Evolutionary conservation across 768 basidiomycete genomes (phyloP).

Genomic region (Rickenella mellea): DNA sequence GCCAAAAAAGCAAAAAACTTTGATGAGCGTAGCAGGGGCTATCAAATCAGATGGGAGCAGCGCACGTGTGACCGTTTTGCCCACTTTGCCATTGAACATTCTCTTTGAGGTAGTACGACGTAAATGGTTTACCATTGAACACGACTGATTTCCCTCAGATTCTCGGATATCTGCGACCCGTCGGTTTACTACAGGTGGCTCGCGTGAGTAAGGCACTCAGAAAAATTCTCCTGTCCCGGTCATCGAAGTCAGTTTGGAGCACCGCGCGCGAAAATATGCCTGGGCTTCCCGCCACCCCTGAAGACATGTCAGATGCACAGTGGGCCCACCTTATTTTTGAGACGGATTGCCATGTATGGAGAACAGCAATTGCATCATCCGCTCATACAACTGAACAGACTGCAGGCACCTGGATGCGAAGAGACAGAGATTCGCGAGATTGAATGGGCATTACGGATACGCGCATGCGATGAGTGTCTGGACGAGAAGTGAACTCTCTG

Average conservation of each 20-base stretch:
- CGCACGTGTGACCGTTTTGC: no score
- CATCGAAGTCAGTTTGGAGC: constrained; percentile 41
- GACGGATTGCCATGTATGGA: constrained; percentile 45
- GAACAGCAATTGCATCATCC: no score
- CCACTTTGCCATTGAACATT: constrained; percentile 17
- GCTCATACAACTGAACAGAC: no score
- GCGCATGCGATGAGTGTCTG: constrained; percentile 10
- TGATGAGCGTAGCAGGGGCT: no score
- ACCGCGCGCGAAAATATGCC: constrained; percentile 30
- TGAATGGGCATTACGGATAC: constrained; percentile 11
- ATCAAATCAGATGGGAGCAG: no score
- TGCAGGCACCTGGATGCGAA: constrained; percentile 10
- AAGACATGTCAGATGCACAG: constrained; percentile 38
- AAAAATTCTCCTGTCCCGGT: constrained; percentile 33
- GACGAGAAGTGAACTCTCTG: constrained; percentile 9
- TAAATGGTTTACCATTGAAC: neutral
- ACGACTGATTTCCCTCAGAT: constrained; percentile 28
- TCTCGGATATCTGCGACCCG: constrained; percentile 37
- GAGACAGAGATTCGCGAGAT: constrained; percentile 9
- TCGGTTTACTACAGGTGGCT: constrained; percentile 41
- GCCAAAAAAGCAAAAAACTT: no score
- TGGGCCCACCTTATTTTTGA: constrained; percentile 44
- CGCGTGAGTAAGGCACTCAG: constrained; percentile 43
- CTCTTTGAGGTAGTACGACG: constrained; percentile 15
- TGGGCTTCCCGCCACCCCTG: constrained; percentile 37